Evolutionary conservation across 768 basidiomycete species (phyloP), one percentile per base, ranked within the genome.

Genomic region (Coprinopsis marcescibilis): DNA sequence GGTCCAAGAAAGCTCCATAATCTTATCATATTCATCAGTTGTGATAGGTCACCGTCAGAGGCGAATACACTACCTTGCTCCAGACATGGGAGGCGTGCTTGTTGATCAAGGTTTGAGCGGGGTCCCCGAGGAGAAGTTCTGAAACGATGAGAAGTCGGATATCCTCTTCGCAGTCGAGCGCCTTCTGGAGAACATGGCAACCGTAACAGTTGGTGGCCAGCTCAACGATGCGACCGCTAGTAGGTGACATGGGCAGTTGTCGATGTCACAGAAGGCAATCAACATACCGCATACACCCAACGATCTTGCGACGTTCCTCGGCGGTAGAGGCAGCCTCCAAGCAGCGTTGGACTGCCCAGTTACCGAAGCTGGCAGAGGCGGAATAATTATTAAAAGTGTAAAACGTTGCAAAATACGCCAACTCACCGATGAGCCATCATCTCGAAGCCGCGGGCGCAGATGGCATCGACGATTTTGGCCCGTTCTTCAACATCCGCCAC

Each of bases 61-160:
- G 23, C 24, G 19, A 21, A 36, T 4, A 5, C 46, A 60, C 17
- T 52, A 86, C 86, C 75, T 91, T 91, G 66, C 87, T 89, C 89
- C 89, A 92, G 25, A 92, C 89, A 60, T 92, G 89, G 39, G 87
- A 89, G 1, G 89, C 88, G 60, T 92, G 89, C 61, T 92, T 92
- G 63, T 91, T 91, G 6, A 91, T 84, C 23, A 92, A 71, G 4
- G 89, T 92, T 60, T 87, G 78, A 1, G 87, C 86, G 6, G 89
- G 89, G 59, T 92, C 89, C 2, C 87, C 85, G 17, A 84, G 73
- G 35, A 92, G 76, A 33, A 92, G 75, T 60, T 92, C 89, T 2
- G 85, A 85, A 17, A 92, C 89, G 48, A 92, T 89, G 48, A 89
- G 63, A 26, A 90, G 65, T 27, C 88, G 75, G 34, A 90, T 81